A percentile compares a stretch with the other conserved stretches of the same genome.
Evolutionary conservation across 1,284 basidiomycete genomes (phyloP).

Genomic region (Pterulicium gracile): DNA sequence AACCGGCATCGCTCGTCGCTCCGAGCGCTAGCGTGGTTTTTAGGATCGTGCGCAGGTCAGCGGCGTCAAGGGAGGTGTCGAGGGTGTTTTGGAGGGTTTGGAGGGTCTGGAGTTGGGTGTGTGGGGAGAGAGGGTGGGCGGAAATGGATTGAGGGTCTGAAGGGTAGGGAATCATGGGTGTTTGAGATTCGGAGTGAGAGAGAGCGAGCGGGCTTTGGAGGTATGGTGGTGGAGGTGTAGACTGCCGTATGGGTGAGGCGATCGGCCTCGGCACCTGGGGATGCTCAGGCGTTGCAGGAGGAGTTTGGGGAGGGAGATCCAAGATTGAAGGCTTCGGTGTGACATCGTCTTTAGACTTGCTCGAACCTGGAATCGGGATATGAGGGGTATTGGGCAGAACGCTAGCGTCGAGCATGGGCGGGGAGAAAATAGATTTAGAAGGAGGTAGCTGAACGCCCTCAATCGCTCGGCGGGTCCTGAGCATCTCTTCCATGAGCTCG

Average conservation of each 20-base stretch:
- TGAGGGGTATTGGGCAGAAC: background rate
- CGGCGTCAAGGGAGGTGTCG: constrained; percentile 43
- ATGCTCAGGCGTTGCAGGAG: no score
- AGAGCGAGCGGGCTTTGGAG: background rate
- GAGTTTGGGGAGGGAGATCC: background rate
- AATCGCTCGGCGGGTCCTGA: constrained; percentile 8
- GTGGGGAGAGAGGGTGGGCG: constrained; percentile 15
- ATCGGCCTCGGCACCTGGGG: no score
- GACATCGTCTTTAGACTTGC: background rate
- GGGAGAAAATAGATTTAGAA: no score
- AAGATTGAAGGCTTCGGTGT: background rate
- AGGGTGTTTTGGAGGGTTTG: constrained; percentile 39
- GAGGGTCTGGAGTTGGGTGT: constrained; percentile 22
- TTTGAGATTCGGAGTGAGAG: background rate
- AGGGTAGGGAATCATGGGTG: background rate
- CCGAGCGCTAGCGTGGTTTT: constrained; percentile 32
- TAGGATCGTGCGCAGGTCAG: constrained; percentile 34
- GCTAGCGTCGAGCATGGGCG: no score
- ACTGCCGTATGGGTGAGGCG: no score
- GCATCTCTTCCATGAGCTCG: constrained; percentile 13
- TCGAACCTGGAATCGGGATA: background rate
- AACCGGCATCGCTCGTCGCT: constrained; percentile 48
- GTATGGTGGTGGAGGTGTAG: background rate
- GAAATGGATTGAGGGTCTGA: constrained; percentile 7
- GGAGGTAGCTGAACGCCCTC: background rate